Evolutionary conservation across 2,329 filamentous ascomycete genomes (phyloP), one percentile per base, ranked within the genome.

Genomic region (Colletotrichum caudatum): DNA sequence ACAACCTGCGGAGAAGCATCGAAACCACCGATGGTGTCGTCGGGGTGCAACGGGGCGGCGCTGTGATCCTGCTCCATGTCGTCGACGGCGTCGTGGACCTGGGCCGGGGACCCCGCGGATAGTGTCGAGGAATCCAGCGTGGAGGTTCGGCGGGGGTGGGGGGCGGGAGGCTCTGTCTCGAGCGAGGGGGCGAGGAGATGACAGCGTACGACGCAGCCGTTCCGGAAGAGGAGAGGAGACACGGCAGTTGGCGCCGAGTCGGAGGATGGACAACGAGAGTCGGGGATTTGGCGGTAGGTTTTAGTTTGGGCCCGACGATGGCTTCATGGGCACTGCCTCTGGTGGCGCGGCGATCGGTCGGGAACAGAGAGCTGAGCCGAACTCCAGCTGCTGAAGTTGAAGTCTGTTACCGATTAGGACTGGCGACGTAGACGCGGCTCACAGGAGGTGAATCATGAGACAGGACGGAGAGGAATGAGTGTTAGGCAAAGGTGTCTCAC

Each of bases 61-160:
- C 80, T 75, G 58, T 81, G 80, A 62, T 84, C 81, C 72, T 82
- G 81, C 68, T 90, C 88, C 84, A 87, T 87, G 72, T 76, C 84
- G 76, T 86, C 84, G 76, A 87, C 79, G 70, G 83, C 82, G 84
- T 86, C 84, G 84, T 85, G 84, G 77, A 84, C 86, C 77, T 86
- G 85, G 82, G 81, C 85, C 78, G 82, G 80, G 72, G 85, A 86
- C 81, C 85, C 85, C 77, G 81, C 81, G 58, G 83, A 82, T 44
- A 86, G 76, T 23, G 81, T 84, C 72, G 85, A 85, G 74, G 84
- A 84, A 86, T 90, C 87, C 87, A 89, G 84, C 73, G 79, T 85
- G 82, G 75, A 75, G 66, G 72, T 73, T 64, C 57, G 61, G 64
- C 3, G 67, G 64, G 67, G 64, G 60, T 58, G 60, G 69, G 67